Conservation (phyloP, 2,329 filamentous ascomycete species). For the Fusarium torulosum region DNA sequence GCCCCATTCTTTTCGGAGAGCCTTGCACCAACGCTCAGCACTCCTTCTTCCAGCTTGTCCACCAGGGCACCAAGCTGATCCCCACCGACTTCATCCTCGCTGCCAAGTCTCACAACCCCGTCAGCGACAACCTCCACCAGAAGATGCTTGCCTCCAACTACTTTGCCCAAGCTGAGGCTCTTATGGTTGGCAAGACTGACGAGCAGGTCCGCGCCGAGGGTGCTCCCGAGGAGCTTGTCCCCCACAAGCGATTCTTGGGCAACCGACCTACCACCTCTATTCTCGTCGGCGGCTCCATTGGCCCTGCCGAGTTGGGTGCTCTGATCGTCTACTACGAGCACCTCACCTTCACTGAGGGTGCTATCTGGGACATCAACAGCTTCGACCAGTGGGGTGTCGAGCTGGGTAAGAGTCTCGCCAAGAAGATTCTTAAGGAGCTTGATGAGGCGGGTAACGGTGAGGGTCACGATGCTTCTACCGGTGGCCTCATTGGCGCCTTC, state of each 20-base stretch:
- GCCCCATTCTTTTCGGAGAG: constrained; percentile 95
- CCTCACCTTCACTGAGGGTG: constrained; percentile 96
- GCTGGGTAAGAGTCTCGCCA: constrained; percentile 94
- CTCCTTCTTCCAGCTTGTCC: constrained; percentile 99
- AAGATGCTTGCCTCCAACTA: constrained; percentile 96
- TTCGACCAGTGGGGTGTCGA: constrained; percentile 99
- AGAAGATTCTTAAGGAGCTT: constrained; percentile 89
- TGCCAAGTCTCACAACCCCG: constrained; percentile 95
- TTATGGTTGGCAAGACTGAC: constrained; percentile 91
- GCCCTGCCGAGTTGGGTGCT: constrained; percentile 91
- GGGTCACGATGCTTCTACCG: constrained; percentile 88
- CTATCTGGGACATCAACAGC: constrained; percentile 99
- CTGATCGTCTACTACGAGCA: constrained; percentile 99
- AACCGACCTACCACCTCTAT: constrained; percentile 98
- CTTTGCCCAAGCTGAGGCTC: constrained; percentile 87
- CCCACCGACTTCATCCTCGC: constrained; percentile 98
- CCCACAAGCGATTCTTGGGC: constrained; percentile 99
- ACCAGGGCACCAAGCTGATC: constrained; percentile 99
- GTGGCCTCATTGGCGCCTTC: constrained; percentile 90
- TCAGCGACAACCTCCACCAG: constrained; percentile 93
- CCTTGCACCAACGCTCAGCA: constrained; percentile 99
- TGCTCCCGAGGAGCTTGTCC: constrained; percentile 78
- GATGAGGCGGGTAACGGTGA: constrained; percentile 78
- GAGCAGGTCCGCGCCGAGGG: constrained; percentile 84
- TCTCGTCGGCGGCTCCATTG: constrained; percentile 89